phyloP scores from a whole-genome alignment of 169 alveolate genomes.

The Condylostoma magnum region DNA sequence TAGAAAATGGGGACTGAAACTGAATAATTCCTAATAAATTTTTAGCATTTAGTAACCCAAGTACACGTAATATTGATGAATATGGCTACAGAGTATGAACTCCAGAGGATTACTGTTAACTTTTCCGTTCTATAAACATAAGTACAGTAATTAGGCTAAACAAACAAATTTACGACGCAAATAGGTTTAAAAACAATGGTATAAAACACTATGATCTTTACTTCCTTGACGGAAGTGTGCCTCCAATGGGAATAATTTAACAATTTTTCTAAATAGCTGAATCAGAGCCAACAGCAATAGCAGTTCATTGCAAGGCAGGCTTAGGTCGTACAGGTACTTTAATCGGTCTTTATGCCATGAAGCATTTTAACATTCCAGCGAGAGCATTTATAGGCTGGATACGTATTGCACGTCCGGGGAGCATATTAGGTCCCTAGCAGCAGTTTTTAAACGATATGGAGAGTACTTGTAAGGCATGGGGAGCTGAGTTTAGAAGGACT shows the following conservation, averaged over 20 bases:
- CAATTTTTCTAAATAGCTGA: slow-evolving; percentile 84
- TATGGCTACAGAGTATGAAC: slow-evolving; percentile 63
- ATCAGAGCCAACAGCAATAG: slow-evolving; percentile 89
- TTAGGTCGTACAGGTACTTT: slow-evolving; percentile 95
- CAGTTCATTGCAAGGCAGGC: slow-evolving; percentile 97
- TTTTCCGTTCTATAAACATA: slow-evolving; percentile 85
- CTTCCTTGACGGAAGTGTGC: slow-evolving; percentile 91
- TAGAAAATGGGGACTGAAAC: slow-evolving; percentile 91
- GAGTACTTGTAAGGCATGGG: neutral
- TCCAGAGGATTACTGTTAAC: slow-evolving; percentile 88
- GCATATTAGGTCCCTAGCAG: slow-evolving; percentile 95
- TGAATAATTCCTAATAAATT: slow-evolving; percentile 93
- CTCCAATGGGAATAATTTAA: slow-evolving; percentile 83
- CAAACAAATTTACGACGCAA: slow-evolving; percentile 83
- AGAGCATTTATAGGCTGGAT: slow-evolving; percentile 92
- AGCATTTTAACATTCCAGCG: slow-evolving; percentile 89
- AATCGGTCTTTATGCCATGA: slow-evolving; percentile 92
- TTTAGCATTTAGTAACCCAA: slow-evolving; percentile 80
- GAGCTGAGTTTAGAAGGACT: no score
- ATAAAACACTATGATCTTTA: slow-evolving; percentile 81
- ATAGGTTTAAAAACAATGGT: slow-evolving; percentile 71
- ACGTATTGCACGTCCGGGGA: slow-evolving; percentile 93
- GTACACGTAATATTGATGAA: slow-evolving; percentile 55
- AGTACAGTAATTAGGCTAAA: slow-evolving; percentile 88
- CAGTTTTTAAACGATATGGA: slow-evolving; percentile 43